These are phyloP conservation scores for Eremochloa ophiuroides DNA, from an alignment of 176 grass and related monocot species.

Conservation along the genomic window DNA sequence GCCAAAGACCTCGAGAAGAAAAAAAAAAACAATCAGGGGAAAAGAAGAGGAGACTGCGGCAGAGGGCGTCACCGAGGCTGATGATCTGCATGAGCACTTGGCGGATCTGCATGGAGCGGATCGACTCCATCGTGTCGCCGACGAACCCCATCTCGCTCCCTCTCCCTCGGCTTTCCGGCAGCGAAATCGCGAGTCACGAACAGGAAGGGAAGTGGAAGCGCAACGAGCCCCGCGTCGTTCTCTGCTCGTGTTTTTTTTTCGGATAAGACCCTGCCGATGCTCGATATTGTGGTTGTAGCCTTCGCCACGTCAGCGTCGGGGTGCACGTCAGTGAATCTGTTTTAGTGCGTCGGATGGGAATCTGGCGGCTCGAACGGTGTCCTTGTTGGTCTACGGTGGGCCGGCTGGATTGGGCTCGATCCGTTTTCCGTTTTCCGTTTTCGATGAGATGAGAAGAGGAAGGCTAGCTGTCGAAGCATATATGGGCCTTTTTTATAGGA, in stretches of 20 bases:
- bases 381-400: not conserved
- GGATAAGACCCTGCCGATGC: not conserved
- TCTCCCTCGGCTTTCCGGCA: slow-evolving; percentile 9
- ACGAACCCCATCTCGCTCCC: slow-evolving; percentile 45
- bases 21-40: not conserved
- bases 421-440: not conserved
- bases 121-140: slow-evolving; percentile 56
- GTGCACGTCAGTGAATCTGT: not conserved
- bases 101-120: slow-evolving; percentile 64
- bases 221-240: not conserved
- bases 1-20: not conserved
- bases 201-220: not conserved
- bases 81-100: slow-evolving; percentile 63
- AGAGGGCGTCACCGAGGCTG: slow-evolving; percentile 52
- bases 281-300: not conserved
- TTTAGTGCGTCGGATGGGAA: not conserved
- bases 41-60: not conserved
- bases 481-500: not conserved
- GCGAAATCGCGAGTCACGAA: not conserved
- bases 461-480: too few relatives aligned
- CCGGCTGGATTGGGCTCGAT: not conserved
- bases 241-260: not conserved
- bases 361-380: not conserved
- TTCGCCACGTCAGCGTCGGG: not conserved
- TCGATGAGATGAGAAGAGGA: not conserved